Evolutionary conservation across 441 rosid species (phyloP), one percentile per base, ranked within the genome.

Genomic region (Pelargonium myrrhifolium): DNA sequence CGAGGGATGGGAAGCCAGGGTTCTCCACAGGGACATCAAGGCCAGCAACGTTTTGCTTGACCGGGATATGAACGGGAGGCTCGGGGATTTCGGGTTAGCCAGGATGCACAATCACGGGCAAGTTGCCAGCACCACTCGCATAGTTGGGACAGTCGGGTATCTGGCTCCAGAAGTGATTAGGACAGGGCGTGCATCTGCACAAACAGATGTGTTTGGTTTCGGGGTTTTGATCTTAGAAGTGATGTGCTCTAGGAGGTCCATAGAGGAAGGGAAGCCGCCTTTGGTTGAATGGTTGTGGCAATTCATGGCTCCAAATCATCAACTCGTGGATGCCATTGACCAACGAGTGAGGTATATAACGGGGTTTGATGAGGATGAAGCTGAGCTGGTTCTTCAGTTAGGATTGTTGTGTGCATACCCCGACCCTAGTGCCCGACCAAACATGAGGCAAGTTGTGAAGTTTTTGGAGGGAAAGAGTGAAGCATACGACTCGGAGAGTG

Each of bases 31-130:
- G 56, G 90, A 88, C 69, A 86, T 89, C 37, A 87, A 89, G 78
- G 87, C 98, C 7, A 84, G 97, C 74, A 87, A 92, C 62, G 89
- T 93, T 65, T 77, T 93, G 7, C 90, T 87, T 8, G 97, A 88
- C 70, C 72, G 75, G 70, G 90, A 92, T 3, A 86, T 88, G 96
- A 78, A 78, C 22, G 93, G 88, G 0, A 81, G 87, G 72, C 68
- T 86, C 3, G 90, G 97, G 40, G 93, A 84, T 74, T 88, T 90
- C 3, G 96, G 93, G 37, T 17, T 86, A 70, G 92, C 96, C 43
- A 66, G 96, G 37, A 82, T 87, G 78, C 97, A 84, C 61, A 79
- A 77, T 10, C 93, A 87, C 3, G 80, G 78, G 1, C 83, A 81
- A 60, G 81, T 71, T 7, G 79, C 85, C 14, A 76, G 80, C 78